Conservation (phyloP, 768 basidiomycete genomes). For the Gymnopilus junonius region DNA sequence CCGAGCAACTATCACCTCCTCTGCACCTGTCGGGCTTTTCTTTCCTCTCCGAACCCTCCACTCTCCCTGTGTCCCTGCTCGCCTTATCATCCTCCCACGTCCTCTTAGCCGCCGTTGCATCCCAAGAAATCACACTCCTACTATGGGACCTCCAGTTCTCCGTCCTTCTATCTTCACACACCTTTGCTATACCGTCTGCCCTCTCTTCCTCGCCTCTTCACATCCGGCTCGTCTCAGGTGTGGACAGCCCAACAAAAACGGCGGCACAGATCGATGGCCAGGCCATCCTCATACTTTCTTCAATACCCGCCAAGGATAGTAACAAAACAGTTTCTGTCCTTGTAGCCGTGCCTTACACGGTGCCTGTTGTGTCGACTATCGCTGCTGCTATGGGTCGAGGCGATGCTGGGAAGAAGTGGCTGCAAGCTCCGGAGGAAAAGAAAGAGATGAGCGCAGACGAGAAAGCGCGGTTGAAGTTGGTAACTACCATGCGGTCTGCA, state of each 20-base stretch:
- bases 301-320: slow-evolving; percentile 26
- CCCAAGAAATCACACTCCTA: slow-evolving; percentile 54
- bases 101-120: slow-evolving; percentile 49
- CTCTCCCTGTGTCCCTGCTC: slow-evolving; percentile 39
- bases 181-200: slow-evolving; percentile 52
- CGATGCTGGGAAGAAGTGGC: slow-evolving; percentile 46
- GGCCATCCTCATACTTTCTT: slow-evolving; percentile 54
- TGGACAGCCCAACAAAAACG: slow-evolving; percentile 16
- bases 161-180: slow-evolving; percentile 60
- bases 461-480: slow-evolving; percentile 30
- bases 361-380: slow-evolving; percentile 61
- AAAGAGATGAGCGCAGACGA: slow-evolving; percentile 18
- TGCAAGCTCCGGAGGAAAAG: slow-evolving; percentile 24
- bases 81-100: slow-evolving; percentile 62
- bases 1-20: slow-evolving; percentile 21
- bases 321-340: slow-evolving; percentile 51
- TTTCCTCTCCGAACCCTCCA: slow-evolving; percentile 24
- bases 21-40: slow-evolving; percentile 36
- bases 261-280: slow-evolving; percentile 39
- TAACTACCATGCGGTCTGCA: slow-evolving; percentile 41
- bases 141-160: slow-evolving; percentile 76
- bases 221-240: slow-evolving; percentile 22
- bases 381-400: slow-evolving; percentile 65
- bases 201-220: slow-evolving; percentile 33
- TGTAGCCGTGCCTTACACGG: slow-evolving; percentile 59